Base-by-base conservation (phyloP, 306 rosid species). In the Fragaria vesca region DNA sequence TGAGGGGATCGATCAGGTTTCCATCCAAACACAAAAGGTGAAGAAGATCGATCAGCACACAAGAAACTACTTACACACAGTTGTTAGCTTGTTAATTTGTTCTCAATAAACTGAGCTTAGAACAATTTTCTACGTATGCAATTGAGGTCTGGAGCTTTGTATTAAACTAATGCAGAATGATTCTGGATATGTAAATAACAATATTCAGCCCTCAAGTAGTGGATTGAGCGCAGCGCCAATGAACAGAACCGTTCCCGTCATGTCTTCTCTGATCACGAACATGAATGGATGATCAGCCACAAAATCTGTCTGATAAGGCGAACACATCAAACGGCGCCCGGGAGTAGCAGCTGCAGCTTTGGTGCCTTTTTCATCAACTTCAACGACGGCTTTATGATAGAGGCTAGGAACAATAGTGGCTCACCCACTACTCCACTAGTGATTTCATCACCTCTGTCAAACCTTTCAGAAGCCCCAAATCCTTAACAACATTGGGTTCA, bases 281-380 rank as follows among this genome's bases (percentile, higher is more conserved):
- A 84, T 0, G 75, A 84, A 84, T 4, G 87, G 82, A 71, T 77
- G 84, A n/a, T 81, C 80, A 13, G 82, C 82, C 71, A 81, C 80
- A 77, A 84, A 77, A 28, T 63, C 46, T 32, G 4, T 32, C 36
- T 32, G 36, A 3, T 32, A 32, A 32, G 36, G 36, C 36, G 36
- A 32, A 3, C 2, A 12, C 47, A 43, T 28, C 10, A 32, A 32
- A 32, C 36, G 36, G 36, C 0, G 17, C 8, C 12, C 38, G 7
- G 20, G 16, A 20, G 77, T 43, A 11, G 76, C 81, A 11, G 81
- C 54, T 17, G 58, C 66, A 28, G 82, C 84, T 74, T 80, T 34
- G 7, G 69, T 77, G 8, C 87, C 87, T 80, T 77, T 66, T 32
- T 84, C 84, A 28, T 80, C 73, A 1, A 84, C 77, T 62, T 84